A percentile compares a stretch with the other conserved stretches of the same genome.
Conservation (phyloP, 306 rosid species). For the Comarum palustre region DNA sequence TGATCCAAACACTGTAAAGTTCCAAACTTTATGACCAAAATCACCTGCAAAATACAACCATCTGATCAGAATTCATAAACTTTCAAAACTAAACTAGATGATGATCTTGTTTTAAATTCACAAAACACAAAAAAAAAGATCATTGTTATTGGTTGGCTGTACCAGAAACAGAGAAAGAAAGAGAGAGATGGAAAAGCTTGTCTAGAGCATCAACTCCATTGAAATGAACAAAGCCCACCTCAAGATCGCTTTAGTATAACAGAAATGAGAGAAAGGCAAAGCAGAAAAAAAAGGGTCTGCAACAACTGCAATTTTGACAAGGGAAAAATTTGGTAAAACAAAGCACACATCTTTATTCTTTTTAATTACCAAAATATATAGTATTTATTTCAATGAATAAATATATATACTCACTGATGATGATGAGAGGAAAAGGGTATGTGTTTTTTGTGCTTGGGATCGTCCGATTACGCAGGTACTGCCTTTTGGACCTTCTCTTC, state of each 20-base stretch:
- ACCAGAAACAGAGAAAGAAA: neutral
- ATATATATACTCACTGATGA: constrained; percentile 25
- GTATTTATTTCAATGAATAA: neutral
- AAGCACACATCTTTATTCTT: constrained; percentile 29
- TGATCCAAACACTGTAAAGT: constrained; percentile 20
- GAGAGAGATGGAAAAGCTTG: constrained; percentile 10
- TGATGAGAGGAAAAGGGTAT: constrained; percentile 36
- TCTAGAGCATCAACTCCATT: constrained; percentile 32
- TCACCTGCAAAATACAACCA: constrained; percentile 21
- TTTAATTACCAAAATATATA: constrained; percentile 6
- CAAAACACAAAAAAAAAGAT: neutral
- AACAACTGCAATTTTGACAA: constrained; percentile 15
- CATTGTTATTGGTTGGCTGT: neutral
- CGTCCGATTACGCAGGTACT: constrained; percentile 51
- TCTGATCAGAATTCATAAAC: neutral
- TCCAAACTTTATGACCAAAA: constrained; percentile 23
- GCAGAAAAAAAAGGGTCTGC: neutral
- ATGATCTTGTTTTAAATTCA: neutral
- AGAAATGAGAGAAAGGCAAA: constrained; percentile 21
- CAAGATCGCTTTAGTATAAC: constrained; percentile 41
- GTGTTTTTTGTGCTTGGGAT: constrained; percentile 46
- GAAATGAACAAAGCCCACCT: constrained; percentile 36
- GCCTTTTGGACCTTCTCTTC: constrained; percentile 63
- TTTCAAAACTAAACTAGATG: neutral
- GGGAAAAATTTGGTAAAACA: constrained; percentile 18